Conservation (phyloP, 2,329 filamentous ascomycete species). For the Calonectria pauciramosa region DNA sequence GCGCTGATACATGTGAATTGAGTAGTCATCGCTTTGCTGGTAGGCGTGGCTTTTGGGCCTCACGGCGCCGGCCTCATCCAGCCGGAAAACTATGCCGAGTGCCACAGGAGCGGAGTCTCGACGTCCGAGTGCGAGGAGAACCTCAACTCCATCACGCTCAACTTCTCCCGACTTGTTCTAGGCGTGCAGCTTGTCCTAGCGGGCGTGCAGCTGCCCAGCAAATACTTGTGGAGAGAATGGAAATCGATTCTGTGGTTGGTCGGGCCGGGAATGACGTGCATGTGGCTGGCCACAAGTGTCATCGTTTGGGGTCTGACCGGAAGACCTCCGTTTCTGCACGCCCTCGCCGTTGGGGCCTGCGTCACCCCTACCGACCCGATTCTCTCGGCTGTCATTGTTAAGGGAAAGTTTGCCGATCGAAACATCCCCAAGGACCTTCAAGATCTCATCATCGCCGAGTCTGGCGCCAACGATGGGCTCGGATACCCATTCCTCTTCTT, state of each 20-base stretch:
- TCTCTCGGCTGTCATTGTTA: conserved; percentile 89
- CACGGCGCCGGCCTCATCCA: conserved; percentile 81
- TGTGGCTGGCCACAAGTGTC: conserved; percentile 89
- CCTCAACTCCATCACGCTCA: conserved; percentile 81
- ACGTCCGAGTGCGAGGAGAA: conserved; percentile 58
- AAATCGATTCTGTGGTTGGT: conserved; percentile 80
- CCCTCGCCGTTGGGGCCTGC: conserved; percentile 84
- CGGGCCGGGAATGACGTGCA: conserved; percentile 85
- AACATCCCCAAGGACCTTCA: conserved; percentile 88
- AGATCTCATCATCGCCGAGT: conserved; percentile 85
- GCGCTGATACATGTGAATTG: conserved; percentile 2
- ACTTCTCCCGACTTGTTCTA: conserved; percentile 88
- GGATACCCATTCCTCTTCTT: conserved; percentile 92
- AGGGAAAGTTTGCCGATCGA: conserved; percentile 92
- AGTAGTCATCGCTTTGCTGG: conserved; percentile 85
- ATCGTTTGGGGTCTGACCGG: conserved; percentile 84
- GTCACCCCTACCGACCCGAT: conserved; percentile 95
- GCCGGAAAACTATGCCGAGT: conserved; percentile 79
- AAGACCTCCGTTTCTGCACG: conserved; percentile 79
- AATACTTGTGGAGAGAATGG: conserved; percentile 85
- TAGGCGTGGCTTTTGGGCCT: conserved; percentile 84
- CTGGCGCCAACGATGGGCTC: conserved; percentile 89
- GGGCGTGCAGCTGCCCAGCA: conserved; percentile 87
- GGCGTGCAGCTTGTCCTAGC: conserved; percentile 92
- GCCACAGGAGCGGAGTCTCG: conserved; percentile 37